phyloP scores from a whole-genome alignment of 2,329 filamentous ascomycete genomes.

The Colletotrichum sp. region DNA sequence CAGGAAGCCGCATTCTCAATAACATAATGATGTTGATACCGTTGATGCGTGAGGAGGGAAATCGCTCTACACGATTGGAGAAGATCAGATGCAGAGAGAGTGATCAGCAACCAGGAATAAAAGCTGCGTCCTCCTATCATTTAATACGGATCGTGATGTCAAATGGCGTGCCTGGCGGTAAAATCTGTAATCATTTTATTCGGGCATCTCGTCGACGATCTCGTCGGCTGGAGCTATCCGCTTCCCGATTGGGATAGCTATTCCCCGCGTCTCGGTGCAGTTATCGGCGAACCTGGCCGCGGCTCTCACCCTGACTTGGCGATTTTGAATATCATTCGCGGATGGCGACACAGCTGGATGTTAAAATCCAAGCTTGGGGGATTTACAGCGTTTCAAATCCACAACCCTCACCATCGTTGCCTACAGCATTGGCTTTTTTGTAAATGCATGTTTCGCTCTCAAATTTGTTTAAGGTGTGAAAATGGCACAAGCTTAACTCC shows the following conservation, averaged over 20 bases:
- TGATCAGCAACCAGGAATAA: background rate
- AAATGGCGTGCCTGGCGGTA: background rate
- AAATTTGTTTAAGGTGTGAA: too few species aligned
- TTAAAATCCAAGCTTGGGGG: too few species aligned
- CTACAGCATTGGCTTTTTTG: too few species aligned
- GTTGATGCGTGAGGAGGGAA: background rate
- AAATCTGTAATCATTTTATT: accelerated
- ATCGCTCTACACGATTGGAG: background rate
- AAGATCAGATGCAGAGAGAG: background rate
- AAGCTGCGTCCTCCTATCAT: background rate
- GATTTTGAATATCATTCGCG: background rate
- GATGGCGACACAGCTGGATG: too few species aligned
- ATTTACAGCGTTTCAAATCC: too few species aligned
- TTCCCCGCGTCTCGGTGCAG: background rate
- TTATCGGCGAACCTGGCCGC: background rate
- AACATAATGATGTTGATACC: background rate
- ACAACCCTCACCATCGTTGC: too few species aligned
- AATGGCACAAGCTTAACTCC: too few species aligned
- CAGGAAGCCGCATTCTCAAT: background rate
- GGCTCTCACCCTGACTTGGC: background rate
- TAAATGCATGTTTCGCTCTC: too few species aligned
- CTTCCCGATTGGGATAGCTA: background rate
- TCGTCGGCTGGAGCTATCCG: background rate
- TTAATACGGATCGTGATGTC: background rate
- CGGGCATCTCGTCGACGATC: background rate